A percentile compares a stretch with the other conserved stretches of the same genome.
Conservation (phyloP, 495 filamentous ascomycete species). For the Aspergillus haitiensis region DNA sequence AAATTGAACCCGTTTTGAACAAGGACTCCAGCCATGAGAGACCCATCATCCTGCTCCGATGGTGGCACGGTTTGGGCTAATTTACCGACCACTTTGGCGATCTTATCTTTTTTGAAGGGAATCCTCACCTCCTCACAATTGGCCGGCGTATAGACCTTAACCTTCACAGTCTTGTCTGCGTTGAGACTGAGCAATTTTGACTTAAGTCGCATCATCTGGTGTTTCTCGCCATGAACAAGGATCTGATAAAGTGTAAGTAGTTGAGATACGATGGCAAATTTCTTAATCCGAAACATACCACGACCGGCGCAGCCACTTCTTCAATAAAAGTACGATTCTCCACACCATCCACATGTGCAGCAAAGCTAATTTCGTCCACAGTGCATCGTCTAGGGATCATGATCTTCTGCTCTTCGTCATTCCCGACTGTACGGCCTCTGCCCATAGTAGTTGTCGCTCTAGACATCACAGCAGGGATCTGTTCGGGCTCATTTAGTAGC, state of each 20-base stretch:
- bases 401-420: conserved; percentile 68
- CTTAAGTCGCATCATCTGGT: conserved; percentile 97
- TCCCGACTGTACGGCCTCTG: conserved; percentile 49
- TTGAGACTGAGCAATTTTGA: conserved; percentile 92
- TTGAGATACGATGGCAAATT: background rate
- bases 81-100: conserved; percentile 93
- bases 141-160: conserved; percentile 87
- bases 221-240: conserved; percentile 92
- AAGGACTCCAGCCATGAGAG: conserved; percentile 80
- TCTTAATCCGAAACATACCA: conserved; percentile 58
- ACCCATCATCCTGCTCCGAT: conserved; percentile 43
- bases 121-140: conserved; percentile 96
- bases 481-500: conserved; percentile 87
- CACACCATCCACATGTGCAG: conserved; percentile 93
- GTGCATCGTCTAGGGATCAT: conserved; percentile 93
- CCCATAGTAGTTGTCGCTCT: conserved; percentile 58
- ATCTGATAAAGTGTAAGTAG: conserved; percentile 55
- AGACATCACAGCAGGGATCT: conserved; percentile 91
- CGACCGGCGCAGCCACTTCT: conserved; percentile 83
- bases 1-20: conserved; percentile 97
- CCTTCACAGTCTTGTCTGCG: conserved; percentile 69
- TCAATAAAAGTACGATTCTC: conserved; percentile 96
- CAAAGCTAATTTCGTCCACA: conserved; percentile 89
- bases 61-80: conserved; percentile 78
- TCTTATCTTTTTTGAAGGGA: conserved; percentile 93